Evolutionary conservation across 2,329 filamentous ascomycete genomes (phyloP).

Genomic region (Cadophora malorum): DNA sequence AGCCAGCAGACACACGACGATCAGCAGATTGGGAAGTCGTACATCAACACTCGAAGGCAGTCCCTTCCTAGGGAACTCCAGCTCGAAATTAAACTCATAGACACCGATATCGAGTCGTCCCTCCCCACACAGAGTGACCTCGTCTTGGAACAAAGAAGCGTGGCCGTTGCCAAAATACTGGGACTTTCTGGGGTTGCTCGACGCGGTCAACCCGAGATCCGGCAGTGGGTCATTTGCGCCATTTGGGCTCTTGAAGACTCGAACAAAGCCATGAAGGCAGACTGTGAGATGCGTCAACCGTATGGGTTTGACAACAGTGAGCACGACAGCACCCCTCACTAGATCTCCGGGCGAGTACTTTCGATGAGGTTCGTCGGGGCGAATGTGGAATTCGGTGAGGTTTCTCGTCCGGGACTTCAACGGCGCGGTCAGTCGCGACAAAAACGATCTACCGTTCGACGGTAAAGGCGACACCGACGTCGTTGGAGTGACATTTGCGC

Average conservation of each 20-base stretch:
- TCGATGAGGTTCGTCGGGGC: slow-evolving; percentile 77
- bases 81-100: slow-evolving; percentile 81
- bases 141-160: slow-evolving; percentile 83
- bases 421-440: slow-evolving; percentile 54
- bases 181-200: slow-evolving; percentile 48
- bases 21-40: slow-evolving; percentile 48
- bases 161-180: slow-evolving; percentile 78
- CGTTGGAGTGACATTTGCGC: slow-evolving; percentile 42
- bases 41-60: slow-evolving; percentile 96
- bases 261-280: slow-evolving; percentile 77
- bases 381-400: slow-evolving; percentile 79
- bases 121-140: slow-evolving; percentile 79
- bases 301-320: slow-evolving; percentile 76
- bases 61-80: slow-evolving; percentile 71
- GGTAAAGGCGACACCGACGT: slow-evolving; percentile 35
- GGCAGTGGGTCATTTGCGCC: slow-evolving; percentile 56
- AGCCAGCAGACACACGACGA: not conserved
- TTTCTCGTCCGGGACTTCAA: slow-evolving; percentile 60
- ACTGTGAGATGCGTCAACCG: slow-evolving; percentile 83
- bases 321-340: slow-evolving; percentile 73
- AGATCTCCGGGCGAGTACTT: slow-evolving; percentile 78
- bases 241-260: slow-evolving; percentile 74
- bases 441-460: slow-evolving; percentile 41
- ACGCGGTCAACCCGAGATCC: slow-evolving; percentile 44
- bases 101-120: slow-evolving; percentile 75